A percentile compares a stretch with the other conserved stretches of the same genome.
phyloP scores from a whole-genome alignment of 2,329 filamentous ascomycete genomes.

The Conoideocrella luteorostrata region DNA sequence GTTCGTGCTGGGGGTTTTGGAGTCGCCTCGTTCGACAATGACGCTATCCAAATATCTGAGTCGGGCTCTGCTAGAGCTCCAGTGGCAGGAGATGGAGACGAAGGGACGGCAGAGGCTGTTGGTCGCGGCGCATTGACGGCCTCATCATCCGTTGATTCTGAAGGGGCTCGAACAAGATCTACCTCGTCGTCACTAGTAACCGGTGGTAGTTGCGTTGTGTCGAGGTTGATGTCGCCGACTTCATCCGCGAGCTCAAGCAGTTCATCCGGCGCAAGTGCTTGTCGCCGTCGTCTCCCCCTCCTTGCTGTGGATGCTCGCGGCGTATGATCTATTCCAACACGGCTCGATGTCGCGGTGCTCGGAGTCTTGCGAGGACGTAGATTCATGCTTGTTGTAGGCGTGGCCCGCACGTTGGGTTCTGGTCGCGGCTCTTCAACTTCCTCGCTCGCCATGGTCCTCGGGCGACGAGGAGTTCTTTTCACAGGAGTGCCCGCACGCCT shows the following conservation, averaged over 20 bases:
- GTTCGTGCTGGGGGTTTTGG: conserved; percentile 20
- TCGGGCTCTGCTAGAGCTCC: conserved; percentile 18
- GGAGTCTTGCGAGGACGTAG: conserved; percentile 22
- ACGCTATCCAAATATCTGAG: conserved; percentile 42
- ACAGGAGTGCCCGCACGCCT: conserved; percentile 42
- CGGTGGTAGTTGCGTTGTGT: conserved; percentile 10
- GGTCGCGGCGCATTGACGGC: background rate
- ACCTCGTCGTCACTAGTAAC: conserved; percentile 21
- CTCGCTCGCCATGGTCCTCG: conserved; percentile 23
- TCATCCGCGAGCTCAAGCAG: conserved; percentile 19
- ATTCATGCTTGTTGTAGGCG: conserved; percentile 23
- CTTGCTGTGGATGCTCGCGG: conserved; percentile 11
- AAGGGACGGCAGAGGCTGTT: conserved; percentile 2
- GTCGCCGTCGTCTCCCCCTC: conserved; percentile 14
- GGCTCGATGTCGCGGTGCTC: conserved; percentile 14
- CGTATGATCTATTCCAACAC: conserved; percentile 15
- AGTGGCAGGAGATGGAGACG: conserved; percentile 7
- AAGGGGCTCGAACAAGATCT: conserved; percentile 22
- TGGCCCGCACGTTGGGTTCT: conserved; percentile 20
- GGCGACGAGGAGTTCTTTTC: conserved; percentile 26
- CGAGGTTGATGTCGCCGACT: conserved; percentile 12
- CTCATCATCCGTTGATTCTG: conserved; percentile 9
- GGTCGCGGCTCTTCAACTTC: conserved; percentile 20
- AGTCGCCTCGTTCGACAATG: conserved; percentile 31
- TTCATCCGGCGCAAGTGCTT: conserved; percentile 20